phyloP scores from a whole-genome alignment of 2,329 filamentous ascomycete species.

The Aspergillus pseudotamarii region DNA sequence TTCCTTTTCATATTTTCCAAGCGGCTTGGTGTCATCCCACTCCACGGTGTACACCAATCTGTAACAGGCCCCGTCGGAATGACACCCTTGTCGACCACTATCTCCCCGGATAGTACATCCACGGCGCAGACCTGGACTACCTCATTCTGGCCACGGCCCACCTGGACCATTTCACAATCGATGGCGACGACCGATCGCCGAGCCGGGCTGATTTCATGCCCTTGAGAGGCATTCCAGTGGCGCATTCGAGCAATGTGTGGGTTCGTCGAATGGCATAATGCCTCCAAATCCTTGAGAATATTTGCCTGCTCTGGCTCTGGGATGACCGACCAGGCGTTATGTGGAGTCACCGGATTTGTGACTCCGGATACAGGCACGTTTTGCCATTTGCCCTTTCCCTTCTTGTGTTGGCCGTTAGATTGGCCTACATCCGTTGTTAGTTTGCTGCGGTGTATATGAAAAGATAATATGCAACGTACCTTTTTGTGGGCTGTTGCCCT shows the following conservation, averaged over 20 bases:
- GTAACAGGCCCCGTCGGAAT: background rate
- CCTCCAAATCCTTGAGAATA: background rate
- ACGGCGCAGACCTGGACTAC: background rate
- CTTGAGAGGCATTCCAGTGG: background rate
- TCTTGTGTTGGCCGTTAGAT: background rate
- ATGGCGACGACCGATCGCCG: background rate
- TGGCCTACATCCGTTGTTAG: background rate
- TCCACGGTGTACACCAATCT: background rate
- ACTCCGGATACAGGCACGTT: background rate
- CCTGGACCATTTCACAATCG: background rate
- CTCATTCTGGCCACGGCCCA: background rate
- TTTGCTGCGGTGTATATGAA: background rate
- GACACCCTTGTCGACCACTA: background rate
- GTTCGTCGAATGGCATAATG: background rate
- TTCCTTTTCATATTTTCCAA: conserved; percentile 1
- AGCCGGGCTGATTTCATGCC: background rate
- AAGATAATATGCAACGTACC: background rate
- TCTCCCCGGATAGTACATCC: background rate
- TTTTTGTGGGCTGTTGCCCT: background rate
- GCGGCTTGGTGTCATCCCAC: background rate
- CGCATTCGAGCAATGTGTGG: background rate
- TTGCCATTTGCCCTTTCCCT: background rate
- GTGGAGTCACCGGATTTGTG: background rate
- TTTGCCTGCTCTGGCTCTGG: background rate
- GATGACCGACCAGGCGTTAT: background rate